Base-by-base conservation (phyloP, 176 grass and related monocot species). In the Typha latifolia region DNA sequence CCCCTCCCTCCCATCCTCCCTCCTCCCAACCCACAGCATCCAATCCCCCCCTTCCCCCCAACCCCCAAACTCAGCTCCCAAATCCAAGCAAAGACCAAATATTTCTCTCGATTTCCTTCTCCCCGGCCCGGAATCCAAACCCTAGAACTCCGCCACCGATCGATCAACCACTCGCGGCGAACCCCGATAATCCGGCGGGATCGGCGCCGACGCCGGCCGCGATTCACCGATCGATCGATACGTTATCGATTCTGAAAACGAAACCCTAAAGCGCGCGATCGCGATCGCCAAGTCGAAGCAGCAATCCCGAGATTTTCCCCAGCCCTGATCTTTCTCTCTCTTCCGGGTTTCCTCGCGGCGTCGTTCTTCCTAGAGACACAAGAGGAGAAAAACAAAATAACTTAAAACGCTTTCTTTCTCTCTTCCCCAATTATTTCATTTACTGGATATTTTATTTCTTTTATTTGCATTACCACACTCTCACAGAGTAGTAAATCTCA, bases 1-100 rank as follows among this genome's bases (percentile, higher is more conserved):
- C 53, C 53, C 53, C 53, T 22, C 53, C 20, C 53, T 59, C 53
- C 53, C 53, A 59, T 59, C 53, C 53, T 59, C 53, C 53, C 53
- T 59, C 53, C 53, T 59, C 53, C 16, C 53, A 6, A 59, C 53
- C 53, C 18, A 59, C 53, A 59, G 20, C 53, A 59, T 59, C 53
- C 53, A 59, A 59, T 22, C 53, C 3, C 53, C 53, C 13, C 53
- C 53, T 21, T 21, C 53, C n/a, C 3, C 52, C 53, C 53, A 5
- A 19, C n/a, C n/a, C n/a, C 53, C 53, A 12, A 59, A 16, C 53
- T 19, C 6, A 59, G 37, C 37, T 43, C 37, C 37, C 37, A 43
- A 59, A 19, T 11, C 53, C 53, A 59, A 59, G 10, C 53, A 19
- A 16, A 16, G 15, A 59, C 53, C 37, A 43, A 43, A 43, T 43